phyloP scores from a whole-genome alignment of 1,284 basidiomycete species.

The Cryptococcus sp. region DNA sequence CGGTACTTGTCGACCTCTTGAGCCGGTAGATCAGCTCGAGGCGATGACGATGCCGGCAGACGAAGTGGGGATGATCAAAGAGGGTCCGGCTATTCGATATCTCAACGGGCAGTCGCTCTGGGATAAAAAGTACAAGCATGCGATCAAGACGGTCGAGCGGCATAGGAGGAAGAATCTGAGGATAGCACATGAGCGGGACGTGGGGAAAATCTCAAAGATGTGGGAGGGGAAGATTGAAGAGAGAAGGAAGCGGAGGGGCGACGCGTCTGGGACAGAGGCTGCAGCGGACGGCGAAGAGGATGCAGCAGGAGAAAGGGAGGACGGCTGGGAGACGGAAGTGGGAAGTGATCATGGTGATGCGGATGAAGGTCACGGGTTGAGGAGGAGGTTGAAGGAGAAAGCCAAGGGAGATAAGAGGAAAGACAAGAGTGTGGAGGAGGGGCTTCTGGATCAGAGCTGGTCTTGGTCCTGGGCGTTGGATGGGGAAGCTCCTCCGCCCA shows the following conservation, averaged over 20 bases:
- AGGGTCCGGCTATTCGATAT: conserved; percentile 47
- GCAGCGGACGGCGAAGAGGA: background rate
- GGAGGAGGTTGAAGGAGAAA: background rate
- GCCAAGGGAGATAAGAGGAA: background rate
- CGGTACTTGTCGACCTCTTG: conserved; percentile 72
- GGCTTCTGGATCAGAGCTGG: conserved; percentile 29
- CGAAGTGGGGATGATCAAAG: conserved; percentile 52
- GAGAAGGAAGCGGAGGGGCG: background rate
- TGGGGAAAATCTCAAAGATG: conserved; percentile 17
- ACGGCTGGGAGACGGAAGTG: conserved; percentile 4
- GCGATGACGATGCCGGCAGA: conserved; percentile 61
- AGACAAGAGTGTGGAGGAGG: conserved; percentile 2
- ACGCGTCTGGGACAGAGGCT: background rate
- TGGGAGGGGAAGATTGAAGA: conserved; percentile 12
- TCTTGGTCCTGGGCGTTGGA: conserved; percentile 44
- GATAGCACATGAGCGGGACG: conserved; percentile 28
- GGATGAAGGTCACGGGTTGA: background rate
- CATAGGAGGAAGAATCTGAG: conserved; percentile 40
- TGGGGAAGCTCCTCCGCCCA: conserved; percentile 46
- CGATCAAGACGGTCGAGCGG: conserved; percentile 31
- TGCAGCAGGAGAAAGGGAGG: conserved; percentile 2
- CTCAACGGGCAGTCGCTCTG: conserved; percentile 44
- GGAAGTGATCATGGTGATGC: background rate
- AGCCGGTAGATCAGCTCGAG: conserved; percentile 60
- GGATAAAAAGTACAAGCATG: conserved; percentile 40